These are phyloP conservation scores for Stentor roeselii DNA, from an alignment of 73 alveolate species.

Conservation along the genomic window DNA sequence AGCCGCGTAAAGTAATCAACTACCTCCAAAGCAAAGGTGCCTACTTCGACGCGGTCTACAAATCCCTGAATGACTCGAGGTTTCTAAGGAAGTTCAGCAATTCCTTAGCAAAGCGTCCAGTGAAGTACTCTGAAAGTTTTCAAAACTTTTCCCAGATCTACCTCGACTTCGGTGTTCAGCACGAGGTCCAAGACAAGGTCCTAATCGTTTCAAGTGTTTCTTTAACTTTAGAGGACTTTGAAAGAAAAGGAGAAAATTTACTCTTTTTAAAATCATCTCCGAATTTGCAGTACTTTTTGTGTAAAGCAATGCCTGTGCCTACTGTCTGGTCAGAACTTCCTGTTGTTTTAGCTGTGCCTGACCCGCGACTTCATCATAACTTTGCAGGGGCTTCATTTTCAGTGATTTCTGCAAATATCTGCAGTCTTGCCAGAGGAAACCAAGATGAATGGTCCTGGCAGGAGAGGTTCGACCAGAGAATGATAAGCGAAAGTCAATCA, in stretches of 20 bases:
- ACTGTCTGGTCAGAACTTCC: background rate
- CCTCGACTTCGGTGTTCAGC: background rate
- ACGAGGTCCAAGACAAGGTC: background rate
- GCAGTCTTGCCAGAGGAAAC: background rate
- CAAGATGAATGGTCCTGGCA: background rate
- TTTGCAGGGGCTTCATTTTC: conserved; percentile 5
- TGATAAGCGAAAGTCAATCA: background rate
- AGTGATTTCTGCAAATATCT: background rate
- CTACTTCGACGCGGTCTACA: background rate
- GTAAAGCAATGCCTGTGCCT: conserved; percentile 6
- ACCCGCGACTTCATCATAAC: background rate
- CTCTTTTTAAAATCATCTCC: background rate
- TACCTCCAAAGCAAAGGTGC: background rate
- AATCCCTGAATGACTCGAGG: background rate
- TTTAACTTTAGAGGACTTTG: background rate
- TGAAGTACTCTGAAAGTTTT: background rate
- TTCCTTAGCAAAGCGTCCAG: background rate
- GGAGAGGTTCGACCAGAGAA: background rate
- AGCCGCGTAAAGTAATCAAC: background rate
- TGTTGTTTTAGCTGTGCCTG: background rate
- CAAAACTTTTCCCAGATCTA: background rate
- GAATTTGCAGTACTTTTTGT: background rate
- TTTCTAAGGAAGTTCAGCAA: background rate
- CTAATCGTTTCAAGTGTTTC: background rate
- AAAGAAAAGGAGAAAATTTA: conserved; percentile 6